phyloP scores from a whole-genome alignment of 2,329 filamentous ascomycete species.

The Exophiala phaeomuriformis region DNA sequence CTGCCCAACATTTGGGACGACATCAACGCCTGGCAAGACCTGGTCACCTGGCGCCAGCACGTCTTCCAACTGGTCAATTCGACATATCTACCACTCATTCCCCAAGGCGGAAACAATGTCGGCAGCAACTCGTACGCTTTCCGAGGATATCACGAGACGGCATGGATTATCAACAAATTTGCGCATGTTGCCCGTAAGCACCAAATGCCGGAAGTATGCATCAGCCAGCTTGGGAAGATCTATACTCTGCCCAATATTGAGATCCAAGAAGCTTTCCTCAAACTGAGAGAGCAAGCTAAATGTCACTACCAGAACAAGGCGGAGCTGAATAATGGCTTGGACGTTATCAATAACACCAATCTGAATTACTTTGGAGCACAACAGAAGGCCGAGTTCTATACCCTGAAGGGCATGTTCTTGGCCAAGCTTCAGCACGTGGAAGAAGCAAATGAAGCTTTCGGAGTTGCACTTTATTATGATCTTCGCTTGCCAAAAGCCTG shows the following conservation, averaged over 20 bases:
- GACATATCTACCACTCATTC: slow-evolving; percentile 80
- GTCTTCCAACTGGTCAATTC: slow-evolving; percentile 97
- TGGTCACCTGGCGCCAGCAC: slow-evolving; percentile 99
- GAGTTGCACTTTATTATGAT: slow-evolving; percentile 91
- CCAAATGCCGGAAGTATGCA: slow-evolving; percentile 92
- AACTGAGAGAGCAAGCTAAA: slow-evolving; percentile 95
- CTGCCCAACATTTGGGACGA: slow-evolving; percentile 98
- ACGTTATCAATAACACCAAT: slow-evolving; percentile 99
- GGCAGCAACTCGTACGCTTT: slow-evolving; percentile 93
- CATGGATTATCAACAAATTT: slow-evolving; percentile 99
- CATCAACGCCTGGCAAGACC: slow-evolving; percentile 97
- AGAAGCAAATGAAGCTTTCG: slow-evolving; percentile 89
- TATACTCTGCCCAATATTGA: slow-evolving; percentile 99
- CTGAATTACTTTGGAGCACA: slow-evolving; percentile 94
- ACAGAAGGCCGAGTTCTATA: slow-evolving; percentile 99
- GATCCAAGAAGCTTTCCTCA: slow-evolving; percentile 97
- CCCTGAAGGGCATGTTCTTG: slow-evolving; percentile 97
- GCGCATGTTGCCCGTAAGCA: slow-evolving; percentile 97
- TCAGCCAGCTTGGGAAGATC: slow-evolving; percentile 91
- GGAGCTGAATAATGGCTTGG: slow-evolving; percentile 83
- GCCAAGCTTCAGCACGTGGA: slow-evolving; percentile 86
- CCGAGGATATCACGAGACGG: slow-evolving; percentile 94
- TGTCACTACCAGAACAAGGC: slow-evolving; percentile 96
- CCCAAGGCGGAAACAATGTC: slow-evolving; percentile 64
- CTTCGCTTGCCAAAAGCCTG: slow-evolving; percentile 93